phyloP scores from a whole-genome alignment of 805 yeast species.

The Candida namnaoensis region DNA sequence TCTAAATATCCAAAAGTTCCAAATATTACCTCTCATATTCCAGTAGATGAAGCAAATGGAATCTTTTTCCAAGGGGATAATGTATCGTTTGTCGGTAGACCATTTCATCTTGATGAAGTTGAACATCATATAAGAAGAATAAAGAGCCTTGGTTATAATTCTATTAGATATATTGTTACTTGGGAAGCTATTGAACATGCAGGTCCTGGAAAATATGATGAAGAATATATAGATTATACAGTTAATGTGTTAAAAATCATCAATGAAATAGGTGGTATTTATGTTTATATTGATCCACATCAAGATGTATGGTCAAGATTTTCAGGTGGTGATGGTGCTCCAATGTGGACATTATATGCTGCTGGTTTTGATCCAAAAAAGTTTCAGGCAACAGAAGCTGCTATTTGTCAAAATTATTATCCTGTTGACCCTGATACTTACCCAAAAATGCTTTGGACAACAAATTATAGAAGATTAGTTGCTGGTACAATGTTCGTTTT shows the following conservation, averaged over 20 bases:
- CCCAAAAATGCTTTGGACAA: slow-evolving; percentile 90
- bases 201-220: slow-evolving; percentile 82
- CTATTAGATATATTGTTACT: slow-evolving; percentile 65
- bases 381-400: slow-evolving; percentile 71
- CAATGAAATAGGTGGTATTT: slow-evolving; percentile 58
- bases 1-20: slow-evolving; percentile 66
- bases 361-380: slow-evolving; percentile 78
- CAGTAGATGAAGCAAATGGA: slow-evolving; percentile 20
- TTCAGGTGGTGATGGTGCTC: slow-evolving; percentile 90
- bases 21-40: slow-evolving; percentile 26
- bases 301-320: slow-evolving; percentile 93
- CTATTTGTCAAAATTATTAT: slow-evolving; percentile 59
- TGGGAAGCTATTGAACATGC: slow-evolving; percentile 92
- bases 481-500: slow-evolving; percentile 76
- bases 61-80: slow-evolving; percentile 61
- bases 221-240: slow-evolving; percentile 64
- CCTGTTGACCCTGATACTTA: slow-evolving; percentile 30
- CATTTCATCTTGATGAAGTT: slow-evolving; percentile 71
- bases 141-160: slow-evolving; percentile 75
- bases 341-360: slow-evolving; percentile 85
- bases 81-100: slow-evolving; percentile 78
- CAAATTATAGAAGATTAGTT: slow-evolving; percentile 74
- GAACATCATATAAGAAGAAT: slow-evolving; percentile 59
- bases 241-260: slow-evolving; percentile 50
- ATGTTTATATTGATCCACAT: slow-evolving; percentile 80